Evolutionary conservation across 495 filamentous ascomycete genomes (phyloP), one percentile per base, ranked within the genome.

Genomic region (Neurospora sp.): DNA sequence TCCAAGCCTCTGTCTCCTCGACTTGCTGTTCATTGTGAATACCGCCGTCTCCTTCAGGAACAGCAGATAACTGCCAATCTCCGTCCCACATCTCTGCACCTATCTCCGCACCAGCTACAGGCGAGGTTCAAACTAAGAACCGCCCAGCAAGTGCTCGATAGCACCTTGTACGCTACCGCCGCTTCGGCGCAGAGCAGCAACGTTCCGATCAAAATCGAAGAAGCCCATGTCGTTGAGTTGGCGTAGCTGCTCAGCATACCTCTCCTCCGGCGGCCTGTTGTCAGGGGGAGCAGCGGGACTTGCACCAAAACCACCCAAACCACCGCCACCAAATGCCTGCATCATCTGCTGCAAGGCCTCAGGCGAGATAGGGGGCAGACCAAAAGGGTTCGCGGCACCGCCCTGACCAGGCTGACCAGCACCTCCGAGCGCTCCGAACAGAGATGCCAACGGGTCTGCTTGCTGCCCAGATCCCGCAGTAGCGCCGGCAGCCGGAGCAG

Each of bases 151-250:
- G 73, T 94, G 90, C 81, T 98, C 94, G 70, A 98, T 89, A 14
- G 96, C 96, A 3, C 95, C 96, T 79, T 98, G 93, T 73, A 98
- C 96, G 79, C 93, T 97, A 8, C 96, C 96, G 0, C 96, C 96
- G 71, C 92, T 89, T 74, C 94, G 87, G 82, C 96, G 88, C 80
- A 99, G 83, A 20, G 96, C 96, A 75, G 90, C 88, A 44, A 99
- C 88, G 74, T 99, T 99, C 78, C 91, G 81, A 71, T 98, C 94
- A 78, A 98, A 98, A 75, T 99, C 96, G 79, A 89, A 97, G 81
- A 99, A 98, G 5, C 96, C 96, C 96, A 99, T 99, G 70, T 98
- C 96, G 79, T 99, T 98, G 74, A 99, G 83, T 79, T 98, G 95
- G 68, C 93, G 86, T 68, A 99, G 83, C 79, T 99, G 96, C 16